Conservation (phyloP, 2,329 filamentous ascomycete species). For the Chaetomiaceae sp. region DNA sequence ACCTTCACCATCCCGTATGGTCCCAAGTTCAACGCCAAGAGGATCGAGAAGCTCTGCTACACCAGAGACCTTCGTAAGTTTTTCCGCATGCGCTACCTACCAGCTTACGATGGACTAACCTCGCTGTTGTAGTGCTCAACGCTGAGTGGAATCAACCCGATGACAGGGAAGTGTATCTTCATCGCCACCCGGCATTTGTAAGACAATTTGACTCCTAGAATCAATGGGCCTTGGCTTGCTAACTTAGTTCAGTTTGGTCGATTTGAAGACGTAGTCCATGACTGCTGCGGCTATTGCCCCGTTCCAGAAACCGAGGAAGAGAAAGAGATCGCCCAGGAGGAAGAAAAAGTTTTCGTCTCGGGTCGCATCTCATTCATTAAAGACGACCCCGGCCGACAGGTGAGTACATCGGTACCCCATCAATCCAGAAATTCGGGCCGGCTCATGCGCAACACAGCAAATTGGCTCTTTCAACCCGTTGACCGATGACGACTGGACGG, state of each 20-base stretch:
- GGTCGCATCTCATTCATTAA: slow-evolving; percentile 68
- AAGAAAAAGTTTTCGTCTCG: slow-evolving; percentile 69
- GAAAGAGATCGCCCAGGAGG: slow-evolving; percentile 61
- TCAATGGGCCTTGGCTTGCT: neutral
- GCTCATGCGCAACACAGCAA: slow-evolving; percentile 27
- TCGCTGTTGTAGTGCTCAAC: slow-evolving; percentile 54
- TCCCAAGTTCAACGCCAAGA: slow-evolving; percentile 53
- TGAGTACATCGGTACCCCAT: neutral
- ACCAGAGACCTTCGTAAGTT: slow-evolving; percentile 61
- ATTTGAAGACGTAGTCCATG: slow-evolving; percentile 65
- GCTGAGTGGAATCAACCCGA: slow-evolving; percentile 79
- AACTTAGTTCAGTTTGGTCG: slow-evolving; percentile 51
- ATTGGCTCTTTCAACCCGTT: slow-evolving; percentile 71
- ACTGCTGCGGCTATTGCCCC: slow-evolving; percentile 79
- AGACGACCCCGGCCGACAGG: slow-evolving; percentile 74
- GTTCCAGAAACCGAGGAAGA: slow-evolving; percentile 64
- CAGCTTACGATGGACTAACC: neutral
- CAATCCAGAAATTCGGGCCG: neutral
- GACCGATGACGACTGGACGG: slow-evolving; percentile 78
- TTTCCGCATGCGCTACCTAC: neutral
- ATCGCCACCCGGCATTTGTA: slow-evolving; percentile 73
- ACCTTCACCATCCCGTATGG: slow-evolving; percentile 69
- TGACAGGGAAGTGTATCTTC: slow-evolving; percentile 68
- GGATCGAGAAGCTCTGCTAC: slow-evolving; percentile 77
- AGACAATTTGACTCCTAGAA: neutral